Percentiles rank a stretch among this genome's conserved stretches.
Evolutionary conservation across 352 stramenopile species (phyloP).

Genomic region (Globisporangium canariense): DNA sequence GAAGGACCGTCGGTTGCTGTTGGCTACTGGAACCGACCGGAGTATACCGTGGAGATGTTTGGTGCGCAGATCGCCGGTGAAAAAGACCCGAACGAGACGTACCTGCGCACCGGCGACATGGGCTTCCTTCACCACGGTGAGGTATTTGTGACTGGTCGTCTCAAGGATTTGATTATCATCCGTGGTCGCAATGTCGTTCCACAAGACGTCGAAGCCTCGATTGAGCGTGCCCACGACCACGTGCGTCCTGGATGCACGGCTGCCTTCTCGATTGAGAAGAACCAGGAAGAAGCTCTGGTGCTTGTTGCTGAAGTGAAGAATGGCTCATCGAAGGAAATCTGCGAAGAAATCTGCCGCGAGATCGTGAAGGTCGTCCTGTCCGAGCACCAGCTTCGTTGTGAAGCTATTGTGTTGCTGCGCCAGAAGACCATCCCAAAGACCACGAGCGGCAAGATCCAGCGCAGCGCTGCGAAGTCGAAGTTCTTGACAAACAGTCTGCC

Average conservation of each 20-base stretch:
- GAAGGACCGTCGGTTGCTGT: constrained; percentile 68
- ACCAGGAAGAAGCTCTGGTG: constrained; percentile 70
- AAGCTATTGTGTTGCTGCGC: constrained; percentile 67
- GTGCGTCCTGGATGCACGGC: constrained; percentile 72
- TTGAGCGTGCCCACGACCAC: constrained; percentile 59
- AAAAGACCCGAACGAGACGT: constrained; percentile 33
- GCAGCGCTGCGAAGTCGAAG: constrained; percentile 57
- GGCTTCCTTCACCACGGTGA: constrained; percentile 64
- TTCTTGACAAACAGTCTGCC: constrained; percentile 40
- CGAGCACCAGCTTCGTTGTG: constrained; percentile 71
- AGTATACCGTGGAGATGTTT: constrained; percentile 77
- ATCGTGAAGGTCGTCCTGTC: constrained; percentile 62
- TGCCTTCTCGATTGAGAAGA: constrained; percentile 79
- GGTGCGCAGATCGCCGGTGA: constrained; percentile 40
- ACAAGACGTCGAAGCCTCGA: constrained; percentile 73
- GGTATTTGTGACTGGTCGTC: constrained; percentile 69
- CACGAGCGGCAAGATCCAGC: constrained; percentile 84
- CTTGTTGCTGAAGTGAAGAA: constrained; percentile 78
- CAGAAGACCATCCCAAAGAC: constrained; percentile 81
- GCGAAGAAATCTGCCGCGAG: constrained; percentile 53
- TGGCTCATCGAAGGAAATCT: constrained; percentile 44
- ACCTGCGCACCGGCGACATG: constrained; percentile 71
- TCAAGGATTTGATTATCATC: constrained; percentile 87
- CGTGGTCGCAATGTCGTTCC: constrained; percentile 74
- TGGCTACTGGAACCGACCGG: constrained; percentile 70